Evolutionary conservation across 2,329 filamentous ascomycete genomes (phyloP), one percentile per base, ranked within the genome.

Genomic region (Alternaria sp.): DNA sequence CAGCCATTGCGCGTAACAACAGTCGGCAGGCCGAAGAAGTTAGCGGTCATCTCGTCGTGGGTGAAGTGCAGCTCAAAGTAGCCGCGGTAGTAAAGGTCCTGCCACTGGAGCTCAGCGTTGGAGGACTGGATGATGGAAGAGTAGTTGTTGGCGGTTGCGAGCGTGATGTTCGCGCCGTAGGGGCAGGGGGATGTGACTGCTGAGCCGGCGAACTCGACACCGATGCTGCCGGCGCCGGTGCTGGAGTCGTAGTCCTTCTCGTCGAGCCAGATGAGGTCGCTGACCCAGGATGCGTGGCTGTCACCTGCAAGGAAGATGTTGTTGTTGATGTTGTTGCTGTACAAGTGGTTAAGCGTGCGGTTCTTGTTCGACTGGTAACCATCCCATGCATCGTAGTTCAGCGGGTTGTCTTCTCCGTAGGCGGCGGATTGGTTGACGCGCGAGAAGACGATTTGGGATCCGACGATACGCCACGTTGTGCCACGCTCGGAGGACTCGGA

Each of bases 301-400:
- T 93, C 91, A 12, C 91, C 91, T 0, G 90, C 85, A 23, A 93
- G 85, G 71, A 93, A 88, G 69, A 93, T 87, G 73, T 90, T 93
- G 81, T 93, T 93, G 59, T 82, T 82, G 68, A 93, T 92, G 19
- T 88, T 84, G 76, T 92, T 88, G 57, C 88, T 83, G 70, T 90
- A 90, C 9, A 93, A 80, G 58, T 88, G 86, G 70, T 88, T 80
- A 11, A 92, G 81, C 0, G 91, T 93, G 36, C 91, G 85, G 81
- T 93, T 93, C 52, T 88, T 84, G 77, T 92, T 93, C 11, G 89
- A 84, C 58, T 86, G 80, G 72, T 93, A 93, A 2, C 90, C 91
- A 71, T 90, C 84, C 86, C 86, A 89, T 19, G 83, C 81, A 70
- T 91, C 88, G 69, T 86, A 85, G 73, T 90, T 84, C 30, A 86